Base-by-base conservation (phyloP, 345 rosid species). In the Brassica napus region DNA sequence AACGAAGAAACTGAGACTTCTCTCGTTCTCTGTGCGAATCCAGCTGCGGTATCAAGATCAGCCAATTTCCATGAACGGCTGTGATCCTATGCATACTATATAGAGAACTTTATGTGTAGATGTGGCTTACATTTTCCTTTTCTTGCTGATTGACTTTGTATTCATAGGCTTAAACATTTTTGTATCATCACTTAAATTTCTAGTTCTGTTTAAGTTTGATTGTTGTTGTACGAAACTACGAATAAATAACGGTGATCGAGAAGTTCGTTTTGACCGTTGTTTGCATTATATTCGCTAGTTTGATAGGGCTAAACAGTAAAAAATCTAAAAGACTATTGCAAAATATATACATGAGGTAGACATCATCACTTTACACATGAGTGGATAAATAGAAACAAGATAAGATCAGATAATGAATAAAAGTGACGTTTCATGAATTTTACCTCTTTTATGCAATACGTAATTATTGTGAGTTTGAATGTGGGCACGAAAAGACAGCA, bases 1-100 rank as follows among this genome's bases (percentile, higher is more conserved):
- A 64, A 65, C 26, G 68, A 75, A 42, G 75, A 70, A 63, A 67
- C 84, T 18, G 85, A 90, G 76, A 63, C 86, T 49, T 82, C 88
- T 49, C 85, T 86, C 0, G 84, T 77, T 8, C 69, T 90, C 71
- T 74, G 18, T 23, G 95, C 95, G 16, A 94, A 94, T 71, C 98
- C 98, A 7, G 97, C 97, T 21, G 97, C 98, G 68, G 78, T 94
- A 81, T 91, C 92, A 65, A 89, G 98, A 79, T 91, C 97, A 9
- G 23, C 85, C 55, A 85, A 84, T 83, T 94, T 94, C 81, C 95
- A 81, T n/a, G 95, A 90, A 82, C 87, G 69, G 49, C 66, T 82
- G 54, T 91, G 77, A 80, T 37, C 37, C 31, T 55, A 72, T 31
- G 2, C 47, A 12, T 77, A 69, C 11, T 73, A n/a, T 14, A 74